phyloP scores from a whole-genome alignment of 2,329 filamentous ascomycete genomes.

The Nothomitra cinnamomea region DNA sequence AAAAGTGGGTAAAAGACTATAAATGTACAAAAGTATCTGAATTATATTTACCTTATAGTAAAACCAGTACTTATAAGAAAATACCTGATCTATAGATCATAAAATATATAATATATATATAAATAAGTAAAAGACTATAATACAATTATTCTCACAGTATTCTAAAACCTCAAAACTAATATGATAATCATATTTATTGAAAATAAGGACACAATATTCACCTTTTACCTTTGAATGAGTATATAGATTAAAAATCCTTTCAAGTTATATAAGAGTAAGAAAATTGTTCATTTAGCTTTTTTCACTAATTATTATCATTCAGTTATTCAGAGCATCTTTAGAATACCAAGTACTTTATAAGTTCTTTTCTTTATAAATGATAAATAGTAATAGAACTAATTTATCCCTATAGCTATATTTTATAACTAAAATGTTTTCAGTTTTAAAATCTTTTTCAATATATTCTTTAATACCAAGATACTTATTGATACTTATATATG shows the following conservation, averaged over 20 bases:
- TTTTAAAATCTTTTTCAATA: constrained; percentile 9
- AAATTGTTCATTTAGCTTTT: constrained; percentile 11
- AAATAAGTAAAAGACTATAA: constrained; percentile 3
- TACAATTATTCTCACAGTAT: neutral
- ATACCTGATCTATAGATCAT: constrained; percentile 10
- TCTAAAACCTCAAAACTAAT: constrained; percentile 7
- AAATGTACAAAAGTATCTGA: too few species aligned
- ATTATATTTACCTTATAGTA: neutral
- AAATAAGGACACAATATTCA: constrained; percentile 5
- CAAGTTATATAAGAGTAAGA: constrained; percentile 7
- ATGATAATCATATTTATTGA: constrained; percentile 8
- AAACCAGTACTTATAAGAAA: constrained; percentile 3
- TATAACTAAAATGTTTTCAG: too few species aligned
- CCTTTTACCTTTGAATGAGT: constrained; percentile 5
- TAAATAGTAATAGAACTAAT: constrained; percentile 4
- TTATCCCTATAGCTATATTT: constrained; percentile 7
- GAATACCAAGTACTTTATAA: too few species aligned
- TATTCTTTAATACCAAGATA: constrained; percentile 3
- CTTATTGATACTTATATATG: neutral
- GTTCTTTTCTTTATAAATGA: neutral
- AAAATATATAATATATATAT: constrained; percentile 9
- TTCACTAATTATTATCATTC: constrained; percentile 5
- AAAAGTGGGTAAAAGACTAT: too few species aligned
- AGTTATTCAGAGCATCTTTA: neutral
- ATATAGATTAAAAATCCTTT: constrained; percentile 5